Conservation (phyloP, 1,284 basidiomycete genomes). For the Cryptococcus depauperatus region DNA sequence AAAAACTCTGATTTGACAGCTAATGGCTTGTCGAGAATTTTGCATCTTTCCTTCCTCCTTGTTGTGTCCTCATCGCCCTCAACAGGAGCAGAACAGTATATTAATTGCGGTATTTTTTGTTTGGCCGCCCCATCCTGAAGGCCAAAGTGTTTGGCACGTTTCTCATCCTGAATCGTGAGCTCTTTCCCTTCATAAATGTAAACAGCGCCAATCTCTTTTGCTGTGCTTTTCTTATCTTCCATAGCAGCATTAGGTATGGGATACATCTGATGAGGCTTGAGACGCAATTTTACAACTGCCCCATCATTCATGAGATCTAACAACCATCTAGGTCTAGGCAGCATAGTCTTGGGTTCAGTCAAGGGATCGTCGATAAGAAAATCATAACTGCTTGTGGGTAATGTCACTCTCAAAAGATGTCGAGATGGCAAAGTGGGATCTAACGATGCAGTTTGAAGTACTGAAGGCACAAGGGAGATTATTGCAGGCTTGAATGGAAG, state of each 20-base stretch:
- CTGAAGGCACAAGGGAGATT: constrained; percentile 63
- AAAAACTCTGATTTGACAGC: constrained; percentile 29
- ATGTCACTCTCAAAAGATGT: constrained; percentile 63
- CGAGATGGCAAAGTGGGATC: constrained; percentile 48
- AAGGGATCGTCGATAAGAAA: constrained; percentile 69
- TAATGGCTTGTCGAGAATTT: constrained; percentile 24
- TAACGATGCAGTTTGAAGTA: constrained; percentile 58
- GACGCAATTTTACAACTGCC: constrained; percentile 56
- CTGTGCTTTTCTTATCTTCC: neutral
- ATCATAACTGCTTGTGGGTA: constrained; percentile 75
- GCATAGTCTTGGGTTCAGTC: constrained; percentile 56
- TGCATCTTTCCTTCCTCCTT: neutral
- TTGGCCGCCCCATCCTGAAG: constrained; percentile 8
- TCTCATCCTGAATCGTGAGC: constrained; percentile 60
- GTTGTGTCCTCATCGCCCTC: constrained; percentile 1
- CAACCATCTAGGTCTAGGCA: constrained; percentile 66
- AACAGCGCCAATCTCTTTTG: constrained; percentile 9
- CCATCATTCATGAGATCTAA: constrained; percentile 60
- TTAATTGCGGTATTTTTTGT: constrained; percentile 28
- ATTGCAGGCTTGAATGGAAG: constrained; percentile 40
- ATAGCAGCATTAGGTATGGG: no score
- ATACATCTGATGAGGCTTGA: no score
- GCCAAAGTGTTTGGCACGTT: constrained; percentile 52
- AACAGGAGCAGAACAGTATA: constrained; percentile 9
- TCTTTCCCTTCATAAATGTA: constrained; percentile 53